Percentiles rank a stretch among this genome's conserved stretches.
Evolutionary conservation across 106 monocot species (phyloP).

Genomic region (Amphibolis antarctica): DNA sequence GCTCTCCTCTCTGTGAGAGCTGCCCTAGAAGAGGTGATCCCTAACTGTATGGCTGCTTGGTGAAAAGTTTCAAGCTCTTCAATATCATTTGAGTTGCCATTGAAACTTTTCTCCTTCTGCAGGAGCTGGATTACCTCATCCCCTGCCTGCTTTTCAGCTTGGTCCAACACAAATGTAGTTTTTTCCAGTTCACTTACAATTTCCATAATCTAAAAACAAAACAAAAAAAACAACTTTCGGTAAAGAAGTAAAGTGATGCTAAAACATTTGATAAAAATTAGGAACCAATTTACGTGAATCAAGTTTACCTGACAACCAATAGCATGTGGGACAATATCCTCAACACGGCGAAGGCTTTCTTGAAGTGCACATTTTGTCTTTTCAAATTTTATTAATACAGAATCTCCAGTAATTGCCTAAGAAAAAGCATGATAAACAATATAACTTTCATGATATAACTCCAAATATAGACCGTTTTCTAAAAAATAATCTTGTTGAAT

Average conservation of each 20-base stretch:
- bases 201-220: constrained; percentile 40
- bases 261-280: not conserved
- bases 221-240: not conserved
- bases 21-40: constrained; percentile 63
- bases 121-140: constrained; percentile 55
- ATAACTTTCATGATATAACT: no score
- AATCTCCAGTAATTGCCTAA: constrained; percentile 83
- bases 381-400: constrained; percentile 73
- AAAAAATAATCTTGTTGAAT: no score
- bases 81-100: constrained; percentile 18
- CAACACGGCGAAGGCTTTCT: constrained; percentile 57
- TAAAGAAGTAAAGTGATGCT: not conserved
- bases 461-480: no score
- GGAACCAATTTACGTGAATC: no score
- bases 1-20: constrained; percentile 83
- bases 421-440: not conserved
- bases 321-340: constrained; percentile 56
- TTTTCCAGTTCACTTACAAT: constrained; percentile 50
- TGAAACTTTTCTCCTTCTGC: constrained; percentile 41
- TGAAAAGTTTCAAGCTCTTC: constrained; percentile 63
- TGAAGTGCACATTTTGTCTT: constrained; percentile 54
- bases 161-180: constrained; percentile 47
- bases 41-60: constrained; percentile 47
- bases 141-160: constrained; percentile 51
- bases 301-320: constrained; percentile 58